Evolutionary conservation across 768 basidiomycete genomes (phyloP).

Genomic region (Russula compacta): DNA sequence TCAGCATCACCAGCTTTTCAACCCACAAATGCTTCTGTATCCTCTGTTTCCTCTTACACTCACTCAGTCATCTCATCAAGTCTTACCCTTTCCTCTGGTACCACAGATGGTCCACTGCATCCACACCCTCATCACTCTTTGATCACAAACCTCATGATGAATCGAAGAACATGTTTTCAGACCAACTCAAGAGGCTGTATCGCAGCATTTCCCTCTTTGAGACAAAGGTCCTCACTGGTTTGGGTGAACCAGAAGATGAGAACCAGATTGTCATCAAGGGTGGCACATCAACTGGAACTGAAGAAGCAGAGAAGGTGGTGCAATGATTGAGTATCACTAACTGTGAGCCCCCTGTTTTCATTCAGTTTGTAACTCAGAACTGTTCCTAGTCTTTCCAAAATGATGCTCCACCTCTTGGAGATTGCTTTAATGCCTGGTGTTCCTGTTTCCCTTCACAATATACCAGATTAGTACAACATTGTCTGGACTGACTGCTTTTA

Average conservation of each 20-base stretch:
- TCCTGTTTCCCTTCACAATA: conserved; percentile 79
- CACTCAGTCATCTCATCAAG: conserved; percentile 56
- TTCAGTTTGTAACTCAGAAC: too few species aligned
- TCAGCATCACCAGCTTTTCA: too few species aligned
- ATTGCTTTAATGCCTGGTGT: conserved; percentile 81
- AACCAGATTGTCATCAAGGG: conserved; percentile 30
- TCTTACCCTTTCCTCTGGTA: conserved; percentile 65
- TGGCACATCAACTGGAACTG: conserved; percentile 30
- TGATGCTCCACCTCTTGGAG: conserved; percentile 79
- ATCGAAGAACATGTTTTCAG: conserved; percentile 52
- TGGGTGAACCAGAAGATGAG: conserved; percentile 44
- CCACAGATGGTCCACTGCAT: conserved; percentile 81
- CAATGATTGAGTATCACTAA: conserved; percentile 74
- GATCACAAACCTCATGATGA: conserved; percentile 44
- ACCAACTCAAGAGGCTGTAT: conserved; percentile 75
- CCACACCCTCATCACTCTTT: conserved; percentile 63
- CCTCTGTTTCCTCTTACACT: too few species aligned
- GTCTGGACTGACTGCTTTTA: conserved; percentile 91
- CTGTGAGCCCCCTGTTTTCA: too few species aligned
- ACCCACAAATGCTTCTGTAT: too few species aligned
- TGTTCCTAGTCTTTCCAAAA: conserved; percentile 78
- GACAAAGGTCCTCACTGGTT: conserved; percentile 55
- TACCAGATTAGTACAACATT: conserved; percentile 89
- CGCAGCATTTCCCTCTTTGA: conserved; percentile 76
- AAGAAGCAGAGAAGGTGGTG: conserved; percentile 69